A percentile compares a stretch with the other conserved stretches of the same genome.
phyloP scores from a whole-genome alignment of 2,329 filamentous ascomycete genomes.

The Dothideomycetes sp. region DNA sequence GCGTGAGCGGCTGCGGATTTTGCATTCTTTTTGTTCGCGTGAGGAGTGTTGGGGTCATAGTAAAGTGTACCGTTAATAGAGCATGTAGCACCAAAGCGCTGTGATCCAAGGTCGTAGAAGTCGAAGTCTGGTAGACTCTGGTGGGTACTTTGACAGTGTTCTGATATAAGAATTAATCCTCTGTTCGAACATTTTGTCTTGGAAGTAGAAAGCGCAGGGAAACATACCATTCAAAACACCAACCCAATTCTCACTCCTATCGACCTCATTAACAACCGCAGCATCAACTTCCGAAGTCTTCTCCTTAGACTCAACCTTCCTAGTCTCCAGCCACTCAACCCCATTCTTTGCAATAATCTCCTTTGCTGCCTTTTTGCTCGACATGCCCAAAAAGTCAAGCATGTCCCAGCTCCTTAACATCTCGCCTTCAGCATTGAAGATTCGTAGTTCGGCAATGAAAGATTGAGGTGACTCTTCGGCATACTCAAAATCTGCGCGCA shows the following conservation, averaged over 20 bases:
- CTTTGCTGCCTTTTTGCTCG: conserved; percentile 10
- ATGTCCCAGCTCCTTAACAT: too few species aligned
- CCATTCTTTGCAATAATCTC: conserved; percentile 2
- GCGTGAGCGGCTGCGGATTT: conserved; percentile 8
- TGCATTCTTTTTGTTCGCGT: conserved; percentile 6
- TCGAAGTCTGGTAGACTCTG: conserved; percentile 2
- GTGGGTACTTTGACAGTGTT: conserved; percentile 2
- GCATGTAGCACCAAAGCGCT: conserved; percentile 11
- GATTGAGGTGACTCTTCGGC: conserved; percentile 3
- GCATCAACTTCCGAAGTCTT: not conserved
- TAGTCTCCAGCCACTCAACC: conserved; percentile 1
- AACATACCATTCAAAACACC: conserved; percentile 10
- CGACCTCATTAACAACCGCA: not conserved
- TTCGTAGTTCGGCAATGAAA: conserved; percentile 1
- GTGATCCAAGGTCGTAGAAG: conserved; percentile 4
- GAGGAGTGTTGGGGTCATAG: not conserved
- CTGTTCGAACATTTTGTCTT: too few species aligned
- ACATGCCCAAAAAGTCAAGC: too few species aligned
- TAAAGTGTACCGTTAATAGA: not conserved
- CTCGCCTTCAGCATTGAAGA: conserved; percentile 1
- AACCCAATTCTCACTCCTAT: conserved; percentile 8
- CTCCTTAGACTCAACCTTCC: not conserved
- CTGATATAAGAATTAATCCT: not conserved
- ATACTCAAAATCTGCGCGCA: conserved; percentile 8
- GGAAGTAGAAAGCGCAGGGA: too few species aligned